phyloP scores from a whole-genome alignment of 441 rosid species.

The Pelargonium fulgidum region DNA sequence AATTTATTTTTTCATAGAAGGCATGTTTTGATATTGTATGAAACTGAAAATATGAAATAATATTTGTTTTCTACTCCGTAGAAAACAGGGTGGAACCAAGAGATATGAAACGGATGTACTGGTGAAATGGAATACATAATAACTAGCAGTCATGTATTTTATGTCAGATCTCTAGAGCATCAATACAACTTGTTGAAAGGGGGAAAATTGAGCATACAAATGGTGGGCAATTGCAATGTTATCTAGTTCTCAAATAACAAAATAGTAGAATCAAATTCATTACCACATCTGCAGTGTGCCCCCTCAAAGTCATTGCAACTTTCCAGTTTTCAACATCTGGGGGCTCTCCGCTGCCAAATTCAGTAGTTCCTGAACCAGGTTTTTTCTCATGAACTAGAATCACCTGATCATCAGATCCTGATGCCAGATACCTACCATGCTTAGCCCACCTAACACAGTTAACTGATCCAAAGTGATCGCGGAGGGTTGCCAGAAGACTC shows the following conservation, averaged over 20 bases:
- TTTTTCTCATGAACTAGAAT: constrained; percentile 86
- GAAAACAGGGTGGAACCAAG: not conserved
- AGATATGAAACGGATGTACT: not conserved
- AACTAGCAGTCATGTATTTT: not conserved
- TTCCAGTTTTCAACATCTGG: constrained; percentile 99
- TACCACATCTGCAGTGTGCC: constrained; percentile 99
- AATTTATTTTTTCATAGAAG: not conserved
- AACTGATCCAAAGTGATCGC: constrained; percentile 96
- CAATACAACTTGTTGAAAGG: not conserved
- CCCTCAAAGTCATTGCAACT: constrained; percentile 87
- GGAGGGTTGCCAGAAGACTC: constrained; percentile 89
- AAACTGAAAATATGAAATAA: too few relatives aligned
- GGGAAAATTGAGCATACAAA: not conserved
- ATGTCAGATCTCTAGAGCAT: not conserved
- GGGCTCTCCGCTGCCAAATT: constrained; percentile 96
- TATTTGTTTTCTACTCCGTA: not conserved
- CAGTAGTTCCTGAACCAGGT: constrained; percentile 95
- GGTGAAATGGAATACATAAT: not conserved
- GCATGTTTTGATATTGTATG: not conserved
- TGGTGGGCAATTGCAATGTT: not conserved
- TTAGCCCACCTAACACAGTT: constrained; percentile 99
- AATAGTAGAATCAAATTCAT: constrained; percentile 26
- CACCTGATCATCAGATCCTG: constrained; percentile 95
- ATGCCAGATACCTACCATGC: constrained; percentile 79
- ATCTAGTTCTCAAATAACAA: constrained; percentile 2